Evolutionary conservation across 768 basidiomycete genomes (phyloP).

Genomic region (Lactarius indigo): DNA sequence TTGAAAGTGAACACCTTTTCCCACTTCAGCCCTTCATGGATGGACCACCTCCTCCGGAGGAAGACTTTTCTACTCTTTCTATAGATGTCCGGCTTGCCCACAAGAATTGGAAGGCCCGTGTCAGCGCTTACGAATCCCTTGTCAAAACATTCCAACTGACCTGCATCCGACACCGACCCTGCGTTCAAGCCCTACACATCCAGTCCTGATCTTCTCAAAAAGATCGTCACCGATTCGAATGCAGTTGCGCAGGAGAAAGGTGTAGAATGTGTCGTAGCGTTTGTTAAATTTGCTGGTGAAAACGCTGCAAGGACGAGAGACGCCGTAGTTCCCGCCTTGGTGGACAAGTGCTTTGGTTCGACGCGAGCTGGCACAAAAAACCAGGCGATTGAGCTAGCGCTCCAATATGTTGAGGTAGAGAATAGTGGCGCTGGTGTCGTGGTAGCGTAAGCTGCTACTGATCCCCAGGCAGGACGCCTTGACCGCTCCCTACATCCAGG

Average conservation of each 20-base stretch:
- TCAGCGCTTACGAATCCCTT: constrained; percentile 87
- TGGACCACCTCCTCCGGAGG: constrained; percentile 87
- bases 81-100: constrained; percentile 80
- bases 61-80: constrained; percentile 82
- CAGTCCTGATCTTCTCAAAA: constrained; percentile 76
- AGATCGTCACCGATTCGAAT: constrained; percentile 85
- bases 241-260: constrained; percentile 99
- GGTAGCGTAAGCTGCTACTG: constrained; percentile 54
- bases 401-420: constrained; percentile 93
- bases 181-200: constrained; percentile 87
- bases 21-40: constrained; percentile 54
- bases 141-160: constrained; percentile 85
- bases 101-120: constrained; percentile 99
- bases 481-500: constrained; percentile 23
- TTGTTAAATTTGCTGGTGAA: constrained; percentile 92
- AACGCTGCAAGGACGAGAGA: constrained; percentile 77
- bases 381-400: constrained; percentile 77
- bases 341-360: constrained; percentile 95
- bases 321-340: constrained; percentile 81
- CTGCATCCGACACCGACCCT: constrained; percentile 88
- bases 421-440: constrained; percentile 83
- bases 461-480: constrained; percentile 12
- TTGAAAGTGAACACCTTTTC: constrained; percentile 22
- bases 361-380: constrained; percentile 85
- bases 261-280: constrained; percentile 78